phyloP scores from a whole-genome alignment of 2,329 filamentous ascomycete genomes.

The Gyromitra esculenta region DNA sequence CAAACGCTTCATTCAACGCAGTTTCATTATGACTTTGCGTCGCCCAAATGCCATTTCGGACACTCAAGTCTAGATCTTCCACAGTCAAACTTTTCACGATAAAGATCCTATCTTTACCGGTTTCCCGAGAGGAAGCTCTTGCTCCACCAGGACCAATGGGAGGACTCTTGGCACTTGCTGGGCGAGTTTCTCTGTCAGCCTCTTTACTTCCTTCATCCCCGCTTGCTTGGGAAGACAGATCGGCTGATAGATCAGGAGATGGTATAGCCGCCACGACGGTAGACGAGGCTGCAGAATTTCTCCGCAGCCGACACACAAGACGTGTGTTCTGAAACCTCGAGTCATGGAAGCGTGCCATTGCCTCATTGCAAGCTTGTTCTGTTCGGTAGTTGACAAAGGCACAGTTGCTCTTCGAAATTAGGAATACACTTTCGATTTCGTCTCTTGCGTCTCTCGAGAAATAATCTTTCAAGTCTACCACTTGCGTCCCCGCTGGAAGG shows the following conservation, averaged over 20 bases:
- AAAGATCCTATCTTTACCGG: slow-evolving; percentile 80
- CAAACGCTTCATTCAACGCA: slow-evolving; percentile 81
- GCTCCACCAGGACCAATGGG: slow-evolving; percentile 54
- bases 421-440: slow-evolving; percentile 85
- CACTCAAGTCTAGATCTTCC: slow-evolving; percentile 87
- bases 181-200: slow-evolving; percentile 16
- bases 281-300: slow-evolving; percentile 63
- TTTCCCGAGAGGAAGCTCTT: slow-evolving; percentile 58
- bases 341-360: slow-evolving; percentile 87
- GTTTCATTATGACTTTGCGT: slow-evolving; percentile 94
- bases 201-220: slow-evolving; percentile 34
- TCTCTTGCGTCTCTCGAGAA: slow-evolving; percentile 80
- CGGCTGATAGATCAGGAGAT: slow-evolving; percentile 44
- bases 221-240: slow-evolving; percentile 43
- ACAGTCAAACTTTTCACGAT: slow-evolving; percentile 91
- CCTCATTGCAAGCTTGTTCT: slow-evolving; percentile 76
- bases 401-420: slow-evolving; percentile 97
- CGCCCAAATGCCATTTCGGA: slow-evolving; percentile 89
- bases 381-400: slow-evolving; percentile 95
- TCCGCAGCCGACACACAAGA: slow-evolving; percentile 82
- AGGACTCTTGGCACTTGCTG: slow-evolving; percentile 54
- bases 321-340: slow-evolving; percentile 86
- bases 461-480: slow-evolving; percentile 88
- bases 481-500: slow-evolving; percentile 80
- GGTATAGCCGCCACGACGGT: slow-evolving; percentile 54